A percentile compares a stretch with the other conserved stretches of the same genome.
Conservation (phyloP, 345 rosid species). For the Citropsis articulata region DNA sequence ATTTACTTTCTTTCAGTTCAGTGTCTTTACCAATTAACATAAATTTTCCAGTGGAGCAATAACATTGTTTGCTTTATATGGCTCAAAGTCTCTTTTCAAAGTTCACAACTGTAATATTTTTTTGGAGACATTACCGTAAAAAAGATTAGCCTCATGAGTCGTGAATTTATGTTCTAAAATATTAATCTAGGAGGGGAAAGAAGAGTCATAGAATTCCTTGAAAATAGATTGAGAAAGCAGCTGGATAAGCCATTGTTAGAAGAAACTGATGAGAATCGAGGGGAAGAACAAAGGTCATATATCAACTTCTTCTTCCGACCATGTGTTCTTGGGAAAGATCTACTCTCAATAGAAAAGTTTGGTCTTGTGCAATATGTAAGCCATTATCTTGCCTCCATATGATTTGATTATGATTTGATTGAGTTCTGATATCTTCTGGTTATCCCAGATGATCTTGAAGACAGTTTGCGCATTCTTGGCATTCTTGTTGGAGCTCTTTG, state of each 20-base stretch:
- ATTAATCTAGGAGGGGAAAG: constrained; percentile 65
- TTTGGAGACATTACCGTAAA: background rate
- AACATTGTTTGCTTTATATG: background rate
- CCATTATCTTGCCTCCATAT: background rate
- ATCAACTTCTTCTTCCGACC: constrained; percentile 65
- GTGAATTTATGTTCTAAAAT: constrained; percentile 5
- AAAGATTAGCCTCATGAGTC: background rate
- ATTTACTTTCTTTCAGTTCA: background rate
- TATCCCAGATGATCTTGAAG: constrained; percentile 84
- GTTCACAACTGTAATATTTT: background rate
- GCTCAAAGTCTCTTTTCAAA: background rate
- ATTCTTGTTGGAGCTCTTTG: constrained; percentile 63
- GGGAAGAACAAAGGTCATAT: constrained; percentile 29
- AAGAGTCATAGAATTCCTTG: constrained; percentile 57
- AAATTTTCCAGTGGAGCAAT: background rate
- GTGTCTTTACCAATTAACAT: background rate
- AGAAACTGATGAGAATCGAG: constrained; percentile 23
- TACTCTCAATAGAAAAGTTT: constrained; percentile 61
- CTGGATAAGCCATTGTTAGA: constrained; percentile 47
- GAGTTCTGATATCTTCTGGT: constrained; percentile 14
- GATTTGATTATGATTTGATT: background rate
- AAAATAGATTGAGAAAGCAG: constrained; percentile 43
- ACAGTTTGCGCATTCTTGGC: constrained; percentile 73
- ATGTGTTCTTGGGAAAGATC: constrained; percentile 54
- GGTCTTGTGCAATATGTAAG: constrained; percentile 91